These are phyloP conservation scores for Rehmannia glutinosa DNA, from an alignment of 257 asterid genomes.

Conservation along the genomic window DNA sequence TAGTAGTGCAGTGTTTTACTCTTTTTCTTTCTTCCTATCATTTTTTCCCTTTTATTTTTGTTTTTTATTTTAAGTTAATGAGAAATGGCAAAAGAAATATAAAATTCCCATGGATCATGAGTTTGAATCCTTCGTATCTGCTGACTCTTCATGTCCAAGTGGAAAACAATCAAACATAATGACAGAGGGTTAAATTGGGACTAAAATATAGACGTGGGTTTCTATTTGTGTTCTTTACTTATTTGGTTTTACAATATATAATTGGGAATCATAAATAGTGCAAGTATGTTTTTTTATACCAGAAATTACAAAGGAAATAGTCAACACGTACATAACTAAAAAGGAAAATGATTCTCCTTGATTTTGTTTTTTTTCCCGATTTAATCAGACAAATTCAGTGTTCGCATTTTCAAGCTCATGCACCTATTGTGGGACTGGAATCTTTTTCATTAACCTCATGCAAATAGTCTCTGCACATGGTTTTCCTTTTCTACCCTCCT, in stretches of 20 bases:
- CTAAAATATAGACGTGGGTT: too few species aligned
- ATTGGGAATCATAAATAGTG: too few species aligned
- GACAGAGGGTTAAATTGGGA: too few species aligned
- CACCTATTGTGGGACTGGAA: neutral
- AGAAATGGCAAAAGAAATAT: neutral
- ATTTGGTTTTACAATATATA: too few species aligned
- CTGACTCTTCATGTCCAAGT: neutral
- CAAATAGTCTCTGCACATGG: neutral
- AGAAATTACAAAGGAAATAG: too few species aligned
- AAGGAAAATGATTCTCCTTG: neutral
- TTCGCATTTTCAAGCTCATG: too few species aligned
- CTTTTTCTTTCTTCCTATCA: neutral
- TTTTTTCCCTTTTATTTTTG: too few species aligned
- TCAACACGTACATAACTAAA: too few species aligned
- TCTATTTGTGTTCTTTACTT: too few species aligned
- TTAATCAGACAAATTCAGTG: too few species aligned
- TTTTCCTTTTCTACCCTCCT: neutral
- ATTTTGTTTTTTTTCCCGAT: neutral
- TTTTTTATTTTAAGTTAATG: constrained; percentile 14
- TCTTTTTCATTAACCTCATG: neutral
- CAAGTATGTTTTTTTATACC: too few species aligned
- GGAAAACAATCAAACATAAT: neutral
- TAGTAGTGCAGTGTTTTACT: constrained; percentile 17
- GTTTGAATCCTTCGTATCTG: neutral
- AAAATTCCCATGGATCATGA: neutral